Percentiles rank a stretch among this genome's conserved stretches.
Evolutionary conservation across 75 land plant species (phyloP).

Genomic region (Cryptomeria japonica): DNA sequence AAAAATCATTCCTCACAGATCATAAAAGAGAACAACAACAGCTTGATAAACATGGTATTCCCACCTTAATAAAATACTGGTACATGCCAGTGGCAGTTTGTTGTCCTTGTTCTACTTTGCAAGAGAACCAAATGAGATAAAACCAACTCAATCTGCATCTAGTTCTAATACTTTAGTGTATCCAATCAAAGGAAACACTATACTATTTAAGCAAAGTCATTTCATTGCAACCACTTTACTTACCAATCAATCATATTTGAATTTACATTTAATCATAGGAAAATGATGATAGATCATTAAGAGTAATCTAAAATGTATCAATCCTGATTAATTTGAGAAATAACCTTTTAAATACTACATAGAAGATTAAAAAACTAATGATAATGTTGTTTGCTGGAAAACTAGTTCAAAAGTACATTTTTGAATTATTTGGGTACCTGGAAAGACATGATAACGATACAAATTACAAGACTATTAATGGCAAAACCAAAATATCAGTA

Average conservation of each 20-base stretch:
- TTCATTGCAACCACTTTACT: slow-evolving; percentile 13
- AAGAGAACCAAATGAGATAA: slow-evolving; percentile 15
- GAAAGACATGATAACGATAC: too few relatives aligned
- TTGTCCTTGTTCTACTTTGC: slow-evolving; percentile 76
- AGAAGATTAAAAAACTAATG: too few relatives aligned
- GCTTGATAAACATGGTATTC: neutral
- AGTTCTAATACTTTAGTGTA: neutral
- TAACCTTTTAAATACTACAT: too few relatives aligned
- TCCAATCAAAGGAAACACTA: neutral
- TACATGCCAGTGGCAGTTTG: slow-evolving; percentile 68
- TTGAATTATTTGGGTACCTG: too few relatives aligned
- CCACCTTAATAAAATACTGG: slow-evolving; percentile 96
- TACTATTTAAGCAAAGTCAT: neutral
- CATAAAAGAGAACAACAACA: neutral
- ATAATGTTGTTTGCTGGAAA: too few relatives aligned
- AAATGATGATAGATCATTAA: too few relatives aligned
- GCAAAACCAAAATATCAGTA: too few relatives aligned
- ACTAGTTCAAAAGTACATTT: too few relatives aligned
- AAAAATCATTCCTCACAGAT: neutral
- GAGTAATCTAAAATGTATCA: too few relatives aligned
- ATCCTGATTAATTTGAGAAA: too few relatives aligned
- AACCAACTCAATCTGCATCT: neutral
- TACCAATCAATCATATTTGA: slow-evolving; percentile 98
- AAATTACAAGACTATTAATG: too few relatives aligned
- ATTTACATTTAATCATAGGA: too few relatives aligned